phyloP scores from a whole-genome alignment of 148 eudicot genomes.

The Vaccinium vitisidaea region DNA sequence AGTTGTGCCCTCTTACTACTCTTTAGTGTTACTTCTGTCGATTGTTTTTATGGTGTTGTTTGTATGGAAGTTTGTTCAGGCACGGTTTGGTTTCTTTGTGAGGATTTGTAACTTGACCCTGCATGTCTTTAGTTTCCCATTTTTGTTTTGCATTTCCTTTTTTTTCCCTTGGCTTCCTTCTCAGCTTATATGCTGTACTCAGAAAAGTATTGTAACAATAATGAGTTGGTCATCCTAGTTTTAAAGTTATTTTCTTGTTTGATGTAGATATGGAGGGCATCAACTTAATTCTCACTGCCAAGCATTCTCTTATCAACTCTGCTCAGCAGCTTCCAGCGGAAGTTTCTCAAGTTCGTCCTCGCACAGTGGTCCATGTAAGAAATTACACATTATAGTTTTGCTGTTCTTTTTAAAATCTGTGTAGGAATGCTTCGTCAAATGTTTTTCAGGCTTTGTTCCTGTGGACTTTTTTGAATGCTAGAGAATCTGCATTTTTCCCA shows the following conservation, averaged over 20 bases:
- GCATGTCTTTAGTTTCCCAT: not conserved
- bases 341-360: slow-evolving; percentile 47
- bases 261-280: slow-evolving; percentile 70
- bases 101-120: not conserved
- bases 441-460: not conserved
- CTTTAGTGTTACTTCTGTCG: not conserved
- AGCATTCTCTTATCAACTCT: slow-evolving; percentile 72
- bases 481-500: not conserved
- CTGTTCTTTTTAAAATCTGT: not conserved
- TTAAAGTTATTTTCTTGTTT: not conserved
- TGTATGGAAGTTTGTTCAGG: not conserved
- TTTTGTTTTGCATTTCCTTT: not conserved
- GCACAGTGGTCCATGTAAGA: slow-evolving; percentile 71
- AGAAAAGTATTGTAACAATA: not conserved
- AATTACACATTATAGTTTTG: not conserved
- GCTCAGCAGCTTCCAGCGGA: slow-evolving; percentile 64
- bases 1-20: not conserved
- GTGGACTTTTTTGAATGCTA: not conserved
- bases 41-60: not conserved
- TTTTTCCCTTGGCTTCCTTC: not conserved
- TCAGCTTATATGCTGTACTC: not conserved
- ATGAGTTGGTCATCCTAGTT: not conserved
- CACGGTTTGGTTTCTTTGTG: not conserved
- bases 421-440: not conserved
- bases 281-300: slow-evolving; percentile 73